phyloP scores from a whole-genome alignment of 768 basidiomycete species.

The Russula earlei region DNA sequence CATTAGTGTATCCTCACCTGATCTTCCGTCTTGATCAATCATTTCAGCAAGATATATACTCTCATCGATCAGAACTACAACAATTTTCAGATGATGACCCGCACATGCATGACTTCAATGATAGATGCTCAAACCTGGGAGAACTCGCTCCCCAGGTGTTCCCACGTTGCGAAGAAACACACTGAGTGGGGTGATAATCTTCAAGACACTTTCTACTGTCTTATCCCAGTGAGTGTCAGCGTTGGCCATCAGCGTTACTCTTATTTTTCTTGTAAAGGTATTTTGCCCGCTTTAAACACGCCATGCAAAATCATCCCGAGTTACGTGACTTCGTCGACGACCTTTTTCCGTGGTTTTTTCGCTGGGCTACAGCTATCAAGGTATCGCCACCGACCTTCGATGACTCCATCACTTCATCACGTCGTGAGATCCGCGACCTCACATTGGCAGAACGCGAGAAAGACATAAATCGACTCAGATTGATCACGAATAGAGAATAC shows the following conservation, averaged over 20 bases:
- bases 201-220: slow-evolving; percentile 24
- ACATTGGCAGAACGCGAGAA: slow-evolving; percentile 30
- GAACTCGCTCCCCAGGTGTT: slow-evolving; percentile 17
- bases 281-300: slow-evolving; percentile 50
- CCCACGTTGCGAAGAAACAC: slow-evolving; percentile 12
- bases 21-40: not conserved
- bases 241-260: not conserved
- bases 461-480: slow-evolving; percentile 26
- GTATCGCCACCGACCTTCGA: slow-evolving; percentile 35
- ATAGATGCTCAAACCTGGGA: slow-evolving; percentile 22
- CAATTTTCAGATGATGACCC: slow-evolving; percentile 18
- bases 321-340: slow-evolving; percentile 34
- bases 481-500: slow-evolving; percentile 46
- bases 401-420: slow-evolving; percentile 31
- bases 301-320: slow-evolving; percentile 36
- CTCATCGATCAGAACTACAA: slow-evolving; percentile 26
- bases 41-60: slow-evolving; percentile 20
- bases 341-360: slow-evolving; percentile 36
- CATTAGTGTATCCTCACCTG: not conserved
- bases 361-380: slow-evolving; percentile 38
- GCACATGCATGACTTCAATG: slow-evolving; percentile 22
- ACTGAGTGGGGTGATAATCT: slow-evolving; percentile 24
- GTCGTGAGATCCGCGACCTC: slow-evolving; percentile 29
- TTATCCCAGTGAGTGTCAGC: slow-evolving; percentile 18
- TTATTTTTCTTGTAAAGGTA: slow-evolving; percentile 29